These are phyloP conservation scores for Paulownia fortunei DNA, from an alignment of 257 asterid species.

Conservation along the genomic window DNA sequence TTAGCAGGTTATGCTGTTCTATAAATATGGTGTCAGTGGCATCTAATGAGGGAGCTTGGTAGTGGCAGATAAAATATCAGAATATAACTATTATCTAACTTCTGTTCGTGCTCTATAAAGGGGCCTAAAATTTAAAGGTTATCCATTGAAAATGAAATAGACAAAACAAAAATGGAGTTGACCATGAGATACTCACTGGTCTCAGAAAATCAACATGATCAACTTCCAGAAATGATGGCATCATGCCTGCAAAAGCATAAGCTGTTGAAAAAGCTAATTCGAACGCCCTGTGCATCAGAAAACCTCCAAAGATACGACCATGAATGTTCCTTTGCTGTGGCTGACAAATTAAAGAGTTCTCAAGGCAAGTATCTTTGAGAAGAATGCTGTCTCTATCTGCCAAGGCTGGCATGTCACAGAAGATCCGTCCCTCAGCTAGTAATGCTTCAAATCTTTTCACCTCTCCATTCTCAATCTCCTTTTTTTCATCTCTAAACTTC, in stretches of 20 bases:
- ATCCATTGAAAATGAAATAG: background rate
- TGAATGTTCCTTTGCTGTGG: conserved; percentile 98
- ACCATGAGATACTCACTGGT: conserved; percentile 63
- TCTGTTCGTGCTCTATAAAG: no score
- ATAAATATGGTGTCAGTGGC: no score
- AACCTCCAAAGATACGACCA: conserved; percentile 97
- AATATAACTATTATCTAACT: no score
- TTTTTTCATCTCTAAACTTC: conserved; percentile 52
- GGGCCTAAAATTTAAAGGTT: conserved; percentile 33
- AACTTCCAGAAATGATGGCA: conserved; percentile 93
- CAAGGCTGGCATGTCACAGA: conserved; percentile 97
- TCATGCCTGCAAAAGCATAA: conserved; percentile 93
- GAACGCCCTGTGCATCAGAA: conserved; percentile 90
- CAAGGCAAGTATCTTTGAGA: conserved; percentile 86
- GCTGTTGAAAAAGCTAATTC: conserved; percentile 90
- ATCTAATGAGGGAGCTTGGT: background rate
- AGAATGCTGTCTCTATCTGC: conserved; percentile 95
- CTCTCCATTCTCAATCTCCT: conserved; percentile 66
- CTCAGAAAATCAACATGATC: conserved; percentile 94
- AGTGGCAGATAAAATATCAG: background rate
- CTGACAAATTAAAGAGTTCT: conserved; percentile 93
- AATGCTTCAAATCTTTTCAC: conserved; percentile 56
- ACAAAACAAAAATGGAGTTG: background rate
- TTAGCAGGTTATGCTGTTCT: no score
- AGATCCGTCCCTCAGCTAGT: conserved; percentile 86